Base-by-base conservation (phyloP, 2,329 filamentous ascomycete genomes). In the Penicillium sp. region DNA sequence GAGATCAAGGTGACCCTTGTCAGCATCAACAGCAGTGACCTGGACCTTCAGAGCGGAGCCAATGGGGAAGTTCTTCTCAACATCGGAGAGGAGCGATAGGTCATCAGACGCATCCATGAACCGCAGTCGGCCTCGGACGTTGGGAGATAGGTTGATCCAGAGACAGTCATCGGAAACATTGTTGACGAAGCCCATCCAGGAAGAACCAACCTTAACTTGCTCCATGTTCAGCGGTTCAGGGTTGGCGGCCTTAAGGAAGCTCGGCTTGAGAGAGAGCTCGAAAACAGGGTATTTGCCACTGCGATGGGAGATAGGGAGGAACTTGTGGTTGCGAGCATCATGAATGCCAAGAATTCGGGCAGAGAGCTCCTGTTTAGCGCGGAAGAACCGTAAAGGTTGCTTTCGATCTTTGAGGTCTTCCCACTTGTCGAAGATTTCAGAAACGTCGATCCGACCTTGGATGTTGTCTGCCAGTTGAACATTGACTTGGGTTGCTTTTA, bases 401-500 rank as follows among this genome's bases (percentile, higher is more conserved):
- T 91, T 95, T 42, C 83, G 79, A 59, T 96, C 81, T 40, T 80
- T 75, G 56, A 98, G 93, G 29, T 91, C 83, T 32, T 94, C 85
- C 84, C 86, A 96, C 8, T 75, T 76, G 62, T 96, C 86, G 62
- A 94, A 98, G 9, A 90, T 70, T 62, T 97, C 88, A 1, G 93
- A 94, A 4, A 93, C 80, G 59, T 96, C 91, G 44, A 98, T 83
- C 13, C 93, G 87, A n/a, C 91, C 93, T 61, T 94, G 87, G 7
- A 94, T 76, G 50, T 89, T 88, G 58, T 94, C 87, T 29, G 87
- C 84, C 35, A 97, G 76, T 51, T 86, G 80, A 4, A 98, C 88
- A 53, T 97, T 97, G 39, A 97, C 73, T 62, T 98, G 93, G 0
- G 91, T 96, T 33, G 84, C 83, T 66, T 94, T 95, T 59, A 96